phyloP scores from a whole-genome alignment of 495 filamentous ascomycete genomes.

The Cercophora samala region DNA sequence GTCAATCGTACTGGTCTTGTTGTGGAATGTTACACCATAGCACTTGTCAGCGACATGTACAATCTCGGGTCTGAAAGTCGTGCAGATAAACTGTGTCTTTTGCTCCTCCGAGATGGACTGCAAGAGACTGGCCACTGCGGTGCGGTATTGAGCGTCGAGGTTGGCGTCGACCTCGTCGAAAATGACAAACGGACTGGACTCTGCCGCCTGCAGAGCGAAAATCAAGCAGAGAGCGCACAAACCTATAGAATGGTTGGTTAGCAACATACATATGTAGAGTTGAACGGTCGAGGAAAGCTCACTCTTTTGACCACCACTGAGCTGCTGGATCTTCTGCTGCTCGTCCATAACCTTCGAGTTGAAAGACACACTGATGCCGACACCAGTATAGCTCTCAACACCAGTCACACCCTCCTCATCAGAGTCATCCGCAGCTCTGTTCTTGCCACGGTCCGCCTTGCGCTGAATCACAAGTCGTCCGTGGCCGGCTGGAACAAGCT shows the following conservation, averaged over 20 bases:
- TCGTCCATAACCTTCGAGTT: constrained; percentile 94
- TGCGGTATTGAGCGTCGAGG: constrained; percentile 94
- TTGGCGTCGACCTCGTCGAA: constrained; percentile 99
- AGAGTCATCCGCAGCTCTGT: constrained; percentile 58
- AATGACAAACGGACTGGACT: constrained; percentile 96
- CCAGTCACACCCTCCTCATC: constrained; percentile 64
- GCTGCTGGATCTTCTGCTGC: constrained; percentile 94
- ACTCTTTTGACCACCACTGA: constrained; percentile 98
- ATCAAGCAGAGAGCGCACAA: constrained; percentile 92
- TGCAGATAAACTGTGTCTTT: constrained; percentile 72
- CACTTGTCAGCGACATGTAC: constrained; percentile 93
- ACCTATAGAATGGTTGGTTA: constrained; percentile 48
- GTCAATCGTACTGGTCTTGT: constrained; percentile 90
- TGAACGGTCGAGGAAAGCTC: constrained; percentile 33
- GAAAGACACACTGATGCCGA: constrained; percentile 98
- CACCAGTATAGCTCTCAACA: constrained; percentile 95
- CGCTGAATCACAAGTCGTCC: constrained; percentile 92
- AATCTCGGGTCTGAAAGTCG: constrained; percentile 97
- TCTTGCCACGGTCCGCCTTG: constrained; percentile 67
- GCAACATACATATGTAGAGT: background rate
- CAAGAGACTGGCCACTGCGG: constrained; percentile 85
- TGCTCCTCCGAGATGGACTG: constrained; percentile 65
- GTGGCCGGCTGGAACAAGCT: constrained; percentile 88
- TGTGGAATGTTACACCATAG: constrained; percentile 91
- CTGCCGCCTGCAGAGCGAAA: constrained; percentile 97